Conservation (phyloP, 805 yeast genomes). For the Pichia cabralensis region DNA sequence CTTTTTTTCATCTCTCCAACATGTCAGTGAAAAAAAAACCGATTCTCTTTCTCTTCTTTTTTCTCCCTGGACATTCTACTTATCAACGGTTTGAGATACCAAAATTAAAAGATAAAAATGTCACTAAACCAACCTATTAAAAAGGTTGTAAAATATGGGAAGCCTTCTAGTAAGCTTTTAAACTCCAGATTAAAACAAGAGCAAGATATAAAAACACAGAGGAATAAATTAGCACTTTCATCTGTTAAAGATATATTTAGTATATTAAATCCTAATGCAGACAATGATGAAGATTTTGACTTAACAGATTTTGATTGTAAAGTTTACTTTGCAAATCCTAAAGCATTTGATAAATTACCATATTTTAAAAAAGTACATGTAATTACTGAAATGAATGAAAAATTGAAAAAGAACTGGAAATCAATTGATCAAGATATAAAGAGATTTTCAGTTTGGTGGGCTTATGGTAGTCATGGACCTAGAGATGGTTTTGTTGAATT, state of each 20-base stretch:
- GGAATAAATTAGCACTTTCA: constrained; percentile 28
- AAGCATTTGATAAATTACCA: constrained; percentile 25
- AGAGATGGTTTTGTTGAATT: constrained; percentile 43
- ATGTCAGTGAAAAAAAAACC: too few relatives aligned
- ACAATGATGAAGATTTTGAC: constrained; percentile 25
- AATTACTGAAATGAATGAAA: constrained; percentile 37
- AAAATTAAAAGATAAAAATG: too few relatives aligned
- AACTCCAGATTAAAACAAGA: constrained; percentile 18
- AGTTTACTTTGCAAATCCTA: constrained; percentile 24
- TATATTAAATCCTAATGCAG: constrained; percentile 21
- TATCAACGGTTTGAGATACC: too few relatives aligned
- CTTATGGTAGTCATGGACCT: constrained; percentile 66
- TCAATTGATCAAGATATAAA: constrained; percentile 39
- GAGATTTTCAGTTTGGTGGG: constrained; percentile 47
- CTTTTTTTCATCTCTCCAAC: neutral
- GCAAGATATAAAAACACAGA: constrained; percentile 20
- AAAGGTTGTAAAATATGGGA: constrained; percentile 7
- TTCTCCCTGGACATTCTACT: too few relatives aligned
- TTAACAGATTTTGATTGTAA: constrained; percentile 24
- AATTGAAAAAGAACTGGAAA: constrained; percentile 46
- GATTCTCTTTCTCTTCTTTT: too few relatives aligned
- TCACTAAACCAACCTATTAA: constrained; percentile 3
- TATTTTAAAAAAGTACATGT: constrained; percentile 47
- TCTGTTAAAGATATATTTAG: constrained; percentile 32
- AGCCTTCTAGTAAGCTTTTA: constrained; percentile 17